Evolutionary conservation across 1,284 basidiomycete genomes (phyloP).

Genomic region (Cystobasidium pallidum): DNA sequence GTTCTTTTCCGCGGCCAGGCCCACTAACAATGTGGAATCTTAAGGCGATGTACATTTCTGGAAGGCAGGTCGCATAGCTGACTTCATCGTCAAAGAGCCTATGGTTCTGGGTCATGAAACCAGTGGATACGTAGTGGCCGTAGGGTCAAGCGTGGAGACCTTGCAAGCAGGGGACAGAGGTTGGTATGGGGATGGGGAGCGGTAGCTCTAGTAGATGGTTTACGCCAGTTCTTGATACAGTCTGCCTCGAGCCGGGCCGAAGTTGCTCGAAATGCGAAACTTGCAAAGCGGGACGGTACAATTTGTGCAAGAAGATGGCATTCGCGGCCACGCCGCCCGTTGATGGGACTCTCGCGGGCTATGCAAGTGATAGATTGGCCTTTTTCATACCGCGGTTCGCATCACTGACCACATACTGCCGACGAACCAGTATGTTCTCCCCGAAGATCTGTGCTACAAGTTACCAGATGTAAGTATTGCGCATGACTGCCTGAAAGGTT

Average conservation of each 20-base stretch:
- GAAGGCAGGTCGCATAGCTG: slow-evolving; percentile 64
- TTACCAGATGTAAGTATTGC: slow-evolving; percentile 67
- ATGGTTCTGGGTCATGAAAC: slow-evolving; percentile 66
- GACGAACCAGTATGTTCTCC: slow-evolving; percentile 64
- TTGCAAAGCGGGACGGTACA: slow-evolving; percentile 62
- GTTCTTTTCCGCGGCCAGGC: neutral
- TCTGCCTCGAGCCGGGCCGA: slow-evolving; percentile 61
- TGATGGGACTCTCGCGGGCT: slow-evolving; percentile 82
- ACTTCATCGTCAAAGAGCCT: slow-evolving; percentile 48
- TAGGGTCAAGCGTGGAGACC: slow-evolving; percentile 70
- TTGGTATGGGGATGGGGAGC: too few relatives aligned
- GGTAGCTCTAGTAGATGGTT: too few relatives aligned
- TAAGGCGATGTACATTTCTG: slow-evolving; percentile 74
- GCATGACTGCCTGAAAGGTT: too few relatives aligned
- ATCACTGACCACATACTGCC: neutral
- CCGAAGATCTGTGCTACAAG: slow-evolving; percentile 70
- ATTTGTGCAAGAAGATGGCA: slow-evolving; percentile 55
- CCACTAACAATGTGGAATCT: slow-evolving; percentile 72
- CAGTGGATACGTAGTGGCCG: slow-evolving; percentile 60
- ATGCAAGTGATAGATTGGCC: neutral
- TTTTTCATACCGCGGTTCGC: neutral
- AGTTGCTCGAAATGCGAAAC: slow-evolving; percentile 61
- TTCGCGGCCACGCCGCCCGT: slow-evolving; percentile 73
- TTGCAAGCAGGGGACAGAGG: slow-evolving; percentile 74
- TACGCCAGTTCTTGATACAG: too few relatives aligned